Base-by-base conservation (phyloP, 805 yeast species). In the Teunomyces atbi region DNA sequence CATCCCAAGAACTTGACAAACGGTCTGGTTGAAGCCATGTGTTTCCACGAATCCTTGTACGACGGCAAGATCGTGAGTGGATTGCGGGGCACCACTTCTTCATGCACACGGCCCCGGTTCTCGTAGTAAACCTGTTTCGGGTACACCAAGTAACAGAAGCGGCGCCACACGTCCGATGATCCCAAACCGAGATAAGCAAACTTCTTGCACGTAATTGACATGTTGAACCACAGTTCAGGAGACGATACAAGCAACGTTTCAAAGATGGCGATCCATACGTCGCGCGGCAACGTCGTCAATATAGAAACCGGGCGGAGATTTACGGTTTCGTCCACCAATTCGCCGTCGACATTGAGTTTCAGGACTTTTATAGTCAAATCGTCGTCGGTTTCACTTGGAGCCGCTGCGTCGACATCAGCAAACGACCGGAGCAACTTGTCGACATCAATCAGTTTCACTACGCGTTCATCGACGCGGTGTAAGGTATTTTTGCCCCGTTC, bases 1-100 rank as follows among this genome's bases (percentile, higher is more conserved):
- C 89, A 76, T 1, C 99, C 99, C 45, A 81, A 73, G 61, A 80
- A 88, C 57, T 92, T 85, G 28, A 91, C 56, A 56, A 84, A 85
- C 0, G 97, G 97, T 33, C 96, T 69, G 30, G 78, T 76, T 36
- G 64, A 56, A 35, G 81, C 69, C 88, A 86, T 81, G 16, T 56
- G 52, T 50, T 76, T 68, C 76, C 76, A 72, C 5, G 72, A 62
- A 39, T 61, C 49, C 18, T 54, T 52, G 46, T 66, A 70, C 36
- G 64, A 66, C 1, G 66, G 62, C 11, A 71, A 32, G 16, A 68
- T 51, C 30, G 49, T 37, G 23, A 61, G 44, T 41, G 62, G 73
- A 50, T 69, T 63, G 19, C 36, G 12, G 2, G 76, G 74, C 7
- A 71, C 56, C 1, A 74, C 74, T 6, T 62, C 50, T n/a, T 53